These are phyloP conservation scores for Spergularia marina DNA, from an alignment of 148 eudicot species.

Conservation along the genomic window DNA sequence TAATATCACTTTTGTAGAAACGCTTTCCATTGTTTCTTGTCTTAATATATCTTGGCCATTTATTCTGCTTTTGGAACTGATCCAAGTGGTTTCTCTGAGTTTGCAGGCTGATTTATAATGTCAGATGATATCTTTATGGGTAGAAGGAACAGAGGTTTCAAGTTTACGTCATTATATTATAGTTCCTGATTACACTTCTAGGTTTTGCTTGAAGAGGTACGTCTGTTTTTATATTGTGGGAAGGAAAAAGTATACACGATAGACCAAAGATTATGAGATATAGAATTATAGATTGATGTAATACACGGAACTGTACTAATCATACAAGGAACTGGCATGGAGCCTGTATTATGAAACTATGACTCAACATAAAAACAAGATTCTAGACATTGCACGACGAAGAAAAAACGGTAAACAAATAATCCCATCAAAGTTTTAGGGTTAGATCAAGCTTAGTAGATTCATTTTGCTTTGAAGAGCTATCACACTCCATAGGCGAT, in stretches of 20 bases:
- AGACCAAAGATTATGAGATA: not conserved
- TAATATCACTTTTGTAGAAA: not conserved
- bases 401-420: not conserved
- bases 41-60: not conserved
- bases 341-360: not conserved
- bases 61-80: not conserved
- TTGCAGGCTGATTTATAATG: not conserved
- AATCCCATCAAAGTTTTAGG: conserved; percentile 27
- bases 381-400: not conserved
- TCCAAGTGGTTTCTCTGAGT: not conserved
- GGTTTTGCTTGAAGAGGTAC: not conserved
- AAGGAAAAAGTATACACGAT: not conserved
- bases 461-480: not conserved
- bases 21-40: not conserved
- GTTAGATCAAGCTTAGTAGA: conserved; percentile 26
- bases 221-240: not conserved
- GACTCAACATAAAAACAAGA: not conserved
- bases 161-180: not conserved
- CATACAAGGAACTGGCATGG: not conserved
- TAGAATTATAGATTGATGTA: not conserved
- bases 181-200: not conserved
- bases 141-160: not conserved
- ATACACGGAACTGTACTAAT: not conserved
- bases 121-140: not conserved
- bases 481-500: not conserved